Base-by-base conservation (phyloP, 192 early-diverging fungal species). In the Lobosporangium transversale region DNA sequence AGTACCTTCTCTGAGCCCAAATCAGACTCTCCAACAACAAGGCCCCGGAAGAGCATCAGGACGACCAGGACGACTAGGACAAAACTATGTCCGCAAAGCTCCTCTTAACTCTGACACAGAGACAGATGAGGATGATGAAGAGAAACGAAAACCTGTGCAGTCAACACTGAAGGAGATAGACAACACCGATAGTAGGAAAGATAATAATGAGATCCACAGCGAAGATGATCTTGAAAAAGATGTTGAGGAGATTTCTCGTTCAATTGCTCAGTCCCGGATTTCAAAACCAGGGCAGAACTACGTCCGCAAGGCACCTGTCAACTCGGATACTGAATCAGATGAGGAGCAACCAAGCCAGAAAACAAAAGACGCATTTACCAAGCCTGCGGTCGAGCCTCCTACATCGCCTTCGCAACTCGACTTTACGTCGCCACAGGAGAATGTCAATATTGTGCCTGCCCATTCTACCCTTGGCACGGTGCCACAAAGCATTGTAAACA, bases 21-120 rank as follows among this genome's bases (percentile, higher is more conserved):
- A n/a, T n/a, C n/a, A n/a, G n/a, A 20, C 14, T 23, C 21, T 23
- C 14, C 18, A 9, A 21, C 14, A 49, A 9, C n/a, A 21, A 2
- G 21, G 23, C 9, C n/a, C 47, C 17, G 6, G 8, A 1, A n/a
- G n/a, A n/a, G 47, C 47, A 33, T 7, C 11, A 53, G 6, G 50
- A 29, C 35, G 11, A 43, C 18, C 31, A 11, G 42, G 43, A 8
- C 50, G 65, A 17, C 73, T 59, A 12, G 73, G 73, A 10, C 64
- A 76, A 26, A 76, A 76, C 53, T 76, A 76, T 62, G 65, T 76
- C 5, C 50, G 73, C 9, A 61, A 62, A 18, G 53, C 73, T 6
- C 73, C 73, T 23, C 58, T 58, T 29, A 67, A 67, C 37, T 76
- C 73, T 2, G 73, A 76, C 37, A 67, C 73, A n/a, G 67, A 60